These are phyloP conservation scores for Ceratobasidium sp. DNA, from an alignment of 1,284 basidiomycete genomes.

Conservation along the genomic window DNA sequence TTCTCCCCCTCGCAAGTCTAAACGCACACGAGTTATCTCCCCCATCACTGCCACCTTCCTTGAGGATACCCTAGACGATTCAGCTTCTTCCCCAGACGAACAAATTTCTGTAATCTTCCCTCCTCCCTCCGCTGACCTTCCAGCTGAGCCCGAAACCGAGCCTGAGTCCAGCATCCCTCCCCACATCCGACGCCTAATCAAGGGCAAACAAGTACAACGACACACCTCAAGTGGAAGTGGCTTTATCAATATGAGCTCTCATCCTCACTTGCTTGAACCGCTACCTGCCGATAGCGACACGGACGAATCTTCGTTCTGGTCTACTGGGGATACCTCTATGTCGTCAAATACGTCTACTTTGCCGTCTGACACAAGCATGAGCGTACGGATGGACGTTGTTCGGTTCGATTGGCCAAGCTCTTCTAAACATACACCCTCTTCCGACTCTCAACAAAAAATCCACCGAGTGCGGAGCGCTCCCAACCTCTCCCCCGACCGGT, in stretches of 20 bases:
- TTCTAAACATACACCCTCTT: neutral
- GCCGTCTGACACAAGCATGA: slow-evolving; percentile 28
- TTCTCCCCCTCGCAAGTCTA: slow-evolving; percentile 18
- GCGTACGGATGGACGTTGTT: slow-evolving; percentile 37
- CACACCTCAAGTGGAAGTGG: slow-evolving; percentile 24
- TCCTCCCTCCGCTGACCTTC: neutral
- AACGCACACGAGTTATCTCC: slow-evolving; percentile 24
- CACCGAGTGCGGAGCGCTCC: slow-evolving; percentile 19
- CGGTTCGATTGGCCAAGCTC: slow-evolving; percentile 35
- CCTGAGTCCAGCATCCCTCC: slow-evolving; percentile 21
- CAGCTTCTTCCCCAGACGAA: slow-evolving; percentile 29
- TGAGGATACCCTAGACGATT: slow-evolving; percentile 3
- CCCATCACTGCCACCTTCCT: neutral
- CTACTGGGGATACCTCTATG: slow-evolving; percentile 24
- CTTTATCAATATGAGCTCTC: slow-evolving; percentile 37
- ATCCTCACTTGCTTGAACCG: neutral
- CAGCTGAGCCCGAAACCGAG: slow-evolving; percentile 11
- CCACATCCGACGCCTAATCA: slow-evolving; percentile 23
- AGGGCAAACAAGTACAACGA: slow-evolving; percentile 25
- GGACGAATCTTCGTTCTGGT: slow-evolving; percentile 35
- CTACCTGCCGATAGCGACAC: slow-evolving; percentile 23
- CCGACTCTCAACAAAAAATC: slow-evolving; percentile 5
- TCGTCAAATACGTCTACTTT: slow-evolving; percentile 8
- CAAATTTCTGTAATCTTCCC: neutral
- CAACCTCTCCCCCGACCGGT: slow-evolving; percentile 28